Evolutionary conservation across 2,329 filamentous ascomycete species (phyloP).

Genomic region (Pseudogymnoascus sp.): DNA sequence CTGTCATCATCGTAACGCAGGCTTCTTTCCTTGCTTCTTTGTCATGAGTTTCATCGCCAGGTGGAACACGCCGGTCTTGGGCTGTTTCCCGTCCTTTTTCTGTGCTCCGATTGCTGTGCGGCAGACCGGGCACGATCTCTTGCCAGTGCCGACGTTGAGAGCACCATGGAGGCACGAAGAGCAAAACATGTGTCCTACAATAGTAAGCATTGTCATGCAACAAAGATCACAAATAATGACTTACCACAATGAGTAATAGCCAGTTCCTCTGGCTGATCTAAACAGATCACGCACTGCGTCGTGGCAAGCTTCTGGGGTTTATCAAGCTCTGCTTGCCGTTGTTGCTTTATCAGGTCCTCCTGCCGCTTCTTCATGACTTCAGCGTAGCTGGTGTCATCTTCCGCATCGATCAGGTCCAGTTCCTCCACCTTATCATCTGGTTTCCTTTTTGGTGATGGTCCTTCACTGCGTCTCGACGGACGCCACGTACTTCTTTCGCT

Average conservation of each 20-base stretch:
- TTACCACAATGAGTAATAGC: slow-evolving; percentile 63
- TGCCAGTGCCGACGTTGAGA: slow-evolving; percentile 49
- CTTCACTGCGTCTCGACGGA: neutral
- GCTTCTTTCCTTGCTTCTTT: slow-evolving; percentile 46
- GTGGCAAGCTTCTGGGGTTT: slow-evolving; percentile 44
- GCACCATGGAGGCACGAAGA: slow-evolving; percentile 56
- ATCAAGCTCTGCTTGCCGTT: slow-evolving; percentile 41
- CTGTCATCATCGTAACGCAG: slow-evolving; percentile 17
- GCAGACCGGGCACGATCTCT: slow-evolving; percentile 56
- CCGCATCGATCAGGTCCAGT: slow-evolving; percentile 25
- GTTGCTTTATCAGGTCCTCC: slow-evolving; percentile 28
- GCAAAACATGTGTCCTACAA: slow-evolving; percentile 57
- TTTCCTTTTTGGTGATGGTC: slow-evolving; percentile 11
- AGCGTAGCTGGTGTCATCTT: slow-evolving; percentile 24
- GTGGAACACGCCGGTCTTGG: slow-evolving; percentile 46
- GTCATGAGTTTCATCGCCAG: slow-evolving; percentile 59
- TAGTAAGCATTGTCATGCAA: neutral
- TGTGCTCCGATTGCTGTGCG: slow-evolving; percentile 42
- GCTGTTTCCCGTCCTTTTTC: slow-evolving; percentile 31
- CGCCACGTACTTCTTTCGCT: neutral
- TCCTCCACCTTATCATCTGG: slow-evolving; percentile 18
- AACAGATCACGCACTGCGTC: slow-evolving; percentile 62
- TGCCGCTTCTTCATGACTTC: slow-evolving; percentile 22
- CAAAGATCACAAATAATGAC: slow-evolving; percentile 22
- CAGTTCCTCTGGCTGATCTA: slow-evolving; percentile 53